phyloP scores from a whole-genome alignment of 148 eudicot species.

The Camellia granthamiana region DNA sequence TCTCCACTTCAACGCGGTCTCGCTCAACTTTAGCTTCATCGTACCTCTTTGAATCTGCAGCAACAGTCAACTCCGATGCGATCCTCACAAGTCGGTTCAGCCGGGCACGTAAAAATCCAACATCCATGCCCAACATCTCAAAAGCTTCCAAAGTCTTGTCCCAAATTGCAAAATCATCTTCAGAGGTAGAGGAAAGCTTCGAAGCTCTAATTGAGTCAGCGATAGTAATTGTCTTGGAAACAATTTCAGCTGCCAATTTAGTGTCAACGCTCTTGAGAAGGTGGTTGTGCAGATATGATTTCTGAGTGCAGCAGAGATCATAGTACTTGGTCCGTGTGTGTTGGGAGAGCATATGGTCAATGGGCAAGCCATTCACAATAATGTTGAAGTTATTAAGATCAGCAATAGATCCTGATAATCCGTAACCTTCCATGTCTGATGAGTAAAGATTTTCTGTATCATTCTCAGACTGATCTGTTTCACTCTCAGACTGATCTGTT shows the following conservation, averaged over 20 bases:
- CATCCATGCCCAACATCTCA: slow-evolving; percentile 49
- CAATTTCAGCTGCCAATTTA: slow-evolving; percentile 42
- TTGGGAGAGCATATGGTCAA: slow-evolving; percentile 41
- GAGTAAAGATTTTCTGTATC: not conserved
- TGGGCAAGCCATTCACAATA: slow-evolving; percentile 28
- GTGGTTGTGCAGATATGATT: slow-evolving; percentile 35
- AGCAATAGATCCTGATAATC: too few species aligned
- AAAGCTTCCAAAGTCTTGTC: slow-evolving; percentile 48
- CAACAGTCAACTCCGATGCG: slow-evolving; percentile 12
- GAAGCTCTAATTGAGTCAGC: slow-evolving; percentile 53
- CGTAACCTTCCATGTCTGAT: not conserved
- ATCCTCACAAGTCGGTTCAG: slow-evolving; percentile 23
- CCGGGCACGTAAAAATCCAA: slow-evolving; percentile 33
- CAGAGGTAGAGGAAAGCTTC: slow-evolving; percentile 8
- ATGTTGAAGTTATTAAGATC: slow-evolving; percentile 33
- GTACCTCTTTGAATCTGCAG: slow-evolving; percentile 14
- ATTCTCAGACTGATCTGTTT: too few species aligned
- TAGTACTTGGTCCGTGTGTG: slow-evolving; percentile 42
- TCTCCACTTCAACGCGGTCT: slow-evolving; percentile 12
- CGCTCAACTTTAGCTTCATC: slow-evolving; percentile 19
- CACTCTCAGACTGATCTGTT: too few species aligned
- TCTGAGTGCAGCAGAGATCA: slow-evolving; percentile 45
- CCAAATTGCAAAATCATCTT: slow-evolving; percentile 35
- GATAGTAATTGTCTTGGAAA: slow-evolving; percentile 42
- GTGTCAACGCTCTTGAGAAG: slow-evolving; percentile 34